phyloP scores from a whole-genome alignment of 192 early-diverging fungal genomes.

The Lunasporangiospora selenospora region DNA sequence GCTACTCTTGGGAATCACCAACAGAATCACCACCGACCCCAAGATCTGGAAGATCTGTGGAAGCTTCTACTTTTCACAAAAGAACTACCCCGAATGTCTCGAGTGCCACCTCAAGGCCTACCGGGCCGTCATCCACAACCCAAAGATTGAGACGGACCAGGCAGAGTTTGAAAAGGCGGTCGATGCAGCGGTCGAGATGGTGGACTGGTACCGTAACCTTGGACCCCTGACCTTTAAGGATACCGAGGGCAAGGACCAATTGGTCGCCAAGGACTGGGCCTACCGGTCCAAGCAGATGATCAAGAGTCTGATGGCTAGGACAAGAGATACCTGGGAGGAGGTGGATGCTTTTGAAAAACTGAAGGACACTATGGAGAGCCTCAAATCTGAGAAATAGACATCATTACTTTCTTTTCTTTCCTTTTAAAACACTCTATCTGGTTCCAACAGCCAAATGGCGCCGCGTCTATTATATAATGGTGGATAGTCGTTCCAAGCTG shows the following conservation, averaged over 20 bases:
- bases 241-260: conserved; percentile 36
- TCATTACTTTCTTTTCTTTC: not conserved
- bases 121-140: conserved; percentile 77
- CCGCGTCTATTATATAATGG: conserved; percentile 4
- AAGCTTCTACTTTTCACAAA: conserved; percentile 77
- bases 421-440: not conserved
- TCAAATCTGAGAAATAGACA: conserved; percentile 52
- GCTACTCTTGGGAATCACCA: conserved; percentile 76
- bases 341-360: conserved; percentile 65
- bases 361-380: conserved; percentile 66
- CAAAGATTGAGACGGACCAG: conserved; percentile 74
- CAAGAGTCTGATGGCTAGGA: conserved; percentile 83
- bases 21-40: conserved; percentile 76
- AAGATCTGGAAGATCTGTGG: conserved; percentile 79
- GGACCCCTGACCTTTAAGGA: conserved; percentile 65
- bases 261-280: conserved; percentile 88
- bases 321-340: conserved; percentile 77
- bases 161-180: conserved; percentile 76
- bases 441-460: too few relatives aligned
- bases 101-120: conserved; percentile 89
- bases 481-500: too few relatives aligned
- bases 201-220: conserved; percentile 79
- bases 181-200: conserved; percentile 73
- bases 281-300: conserved; percentile 86
- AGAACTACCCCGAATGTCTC: conserved; percentile 67